Conservation (phyloP, 2,329 filamentous ascomycete species). For the Epichloe scottii region DNA sequence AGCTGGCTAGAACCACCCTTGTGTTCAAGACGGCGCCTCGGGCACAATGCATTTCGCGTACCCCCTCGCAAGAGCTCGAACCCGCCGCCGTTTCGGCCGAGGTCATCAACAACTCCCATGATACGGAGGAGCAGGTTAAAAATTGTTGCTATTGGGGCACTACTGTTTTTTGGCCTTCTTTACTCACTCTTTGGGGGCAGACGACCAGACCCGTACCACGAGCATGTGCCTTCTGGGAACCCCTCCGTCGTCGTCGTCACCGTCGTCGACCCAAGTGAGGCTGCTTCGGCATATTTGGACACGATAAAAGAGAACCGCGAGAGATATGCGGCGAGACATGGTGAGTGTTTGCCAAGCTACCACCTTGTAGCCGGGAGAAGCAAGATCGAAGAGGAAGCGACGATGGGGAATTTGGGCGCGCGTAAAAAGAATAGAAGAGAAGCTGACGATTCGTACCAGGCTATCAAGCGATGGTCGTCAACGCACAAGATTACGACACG, state of each 20-base stretch:
- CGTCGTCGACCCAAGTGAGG: conserved; percentile 55
- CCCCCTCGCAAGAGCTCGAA: conserved; percentile 75
- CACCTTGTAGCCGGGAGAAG: not conserved
- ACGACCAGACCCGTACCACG: conserved; percentile 18
- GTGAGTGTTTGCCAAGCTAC: conserved; percentile 35
- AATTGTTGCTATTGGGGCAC: conserved; percentile 39
- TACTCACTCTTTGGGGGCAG: conserved; percentile 40
- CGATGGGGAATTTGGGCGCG: not conserved
- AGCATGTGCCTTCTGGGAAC: conserved; percentile 36
- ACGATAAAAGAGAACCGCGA: conserved; percentile 71
- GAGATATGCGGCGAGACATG: conserved; percentile 75
- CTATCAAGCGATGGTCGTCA: conserved; percentile 75
- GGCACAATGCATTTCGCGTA: conserved; percentile 76
- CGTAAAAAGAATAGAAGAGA: not conserved
- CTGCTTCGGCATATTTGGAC: conserved; percentile 55
- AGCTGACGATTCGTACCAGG: not conserved
- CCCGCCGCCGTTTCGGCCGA: conserved; percentile 56
- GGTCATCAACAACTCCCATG: conserved; percentile 39
- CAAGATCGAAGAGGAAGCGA: not conserved
- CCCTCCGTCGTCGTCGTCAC: conserved; percentile 71
- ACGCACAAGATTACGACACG: conserved; percentile 63
- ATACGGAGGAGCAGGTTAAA: conserved; percentile 52
- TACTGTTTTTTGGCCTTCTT: conserved; percentile 45
- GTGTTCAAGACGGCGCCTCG: not conserved
- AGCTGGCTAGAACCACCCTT: not conserved